phyloP scores from a whole-genome alignment of 441 rosid species.

The Eutrema salsugineum region DNA sequence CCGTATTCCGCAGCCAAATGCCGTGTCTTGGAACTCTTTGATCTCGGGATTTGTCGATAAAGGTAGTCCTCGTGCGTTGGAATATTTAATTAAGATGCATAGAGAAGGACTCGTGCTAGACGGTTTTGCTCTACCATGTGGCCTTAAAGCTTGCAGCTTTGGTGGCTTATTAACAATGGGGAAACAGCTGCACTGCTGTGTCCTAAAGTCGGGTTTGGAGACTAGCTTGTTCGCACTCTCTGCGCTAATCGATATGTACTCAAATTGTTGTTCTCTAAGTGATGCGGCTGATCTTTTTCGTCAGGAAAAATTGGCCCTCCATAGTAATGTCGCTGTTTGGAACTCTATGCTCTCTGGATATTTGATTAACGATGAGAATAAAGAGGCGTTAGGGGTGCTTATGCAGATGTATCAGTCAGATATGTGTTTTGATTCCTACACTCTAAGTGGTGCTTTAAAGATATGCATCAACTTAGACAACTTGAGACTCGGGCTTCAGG shows the following conservation, averaged over 20 bases:
- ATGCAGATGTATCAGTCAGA: slow-evolving; percentile 35
- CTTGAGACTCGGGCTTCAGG: slow-evolving; percentile 52
- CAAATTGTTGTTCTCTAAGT: slow-evolving; percentile 42
- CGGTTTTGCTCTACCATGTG: slow-evolving; percentile 59
- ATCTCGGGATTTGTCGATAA: slow-evolving; percentile 53
- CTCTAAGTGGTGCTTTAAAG: slow-evolving; percentile 56
- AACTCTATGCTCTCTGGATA: slow-evolving; percentile 65
- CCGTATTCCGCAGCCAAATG: slow-evolving; percentile 42
- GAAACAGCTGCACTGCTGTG: slow-evolving; percentile 52
- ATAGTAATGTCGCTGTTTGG: slow-evolving; percentile 39
- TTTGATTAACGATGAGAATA: slow-evolving; percentile 38
- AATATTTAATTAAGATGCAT: slow-evolving; percentile 53
- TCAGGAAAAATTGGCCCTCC: background rate
- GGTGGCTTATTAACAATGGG: slow-evolving; percentile 43
- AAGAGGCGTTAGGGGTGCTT: slow-evolving; percentile 45
- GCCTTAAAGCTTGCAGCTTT: slow-evolving; percentile 51
- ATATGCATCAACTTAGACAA: slow-evolving; percentile 49
- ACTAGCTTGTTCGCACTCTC: slow-evolving; percentile 48
- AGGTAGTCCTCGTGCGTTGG: slow-evolving; percentile 44
- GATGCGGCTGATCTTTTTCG: slow-evolving; percentile 41
- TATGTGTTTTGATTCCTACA: slow-evolving; percentile 49
- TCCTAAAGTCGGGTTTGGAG: slow-evolving; percentile 47
- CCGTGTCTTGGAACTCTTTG: slow-evolving; percentile 61
- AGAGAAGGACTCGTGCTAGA: slow-evolving; percentile 51
- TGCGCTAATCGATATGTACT: slow-evolving; percentile 69